These are phyloP conservation scores for Clathrospora elynae DNA, from an alignment of 2,329 filamentous ascomycete genomes.

Conservation along the genomic window DNA sequence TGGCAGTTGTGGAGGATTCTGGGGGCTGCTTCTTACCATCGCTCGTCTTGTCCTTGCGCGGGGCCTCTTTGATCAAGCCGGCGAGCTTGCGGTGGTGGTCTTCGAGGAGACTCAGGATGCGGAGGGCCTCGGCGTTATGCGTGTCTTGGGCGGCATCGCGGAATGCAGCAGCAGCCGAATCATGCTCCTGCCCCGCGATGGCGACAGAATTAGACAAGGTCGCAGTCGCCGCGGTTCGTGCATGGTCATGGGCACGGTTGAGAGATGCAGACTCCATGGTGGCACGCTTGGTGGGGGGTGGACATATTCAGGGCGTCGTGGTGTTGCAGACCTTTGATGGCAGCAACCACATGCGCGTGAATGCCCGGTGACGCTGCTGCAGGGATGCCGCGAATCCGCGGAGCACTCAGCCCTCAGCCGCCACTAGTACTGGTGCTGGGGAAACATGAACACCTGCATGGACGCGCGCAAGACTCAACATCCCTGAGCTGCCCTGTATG, in stretches of 20 bases:
- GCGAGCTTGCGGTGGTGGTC: constrained; percentile 85
- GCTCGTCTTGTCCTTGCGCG: constrained; percentile 36
- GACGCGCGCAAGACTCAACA: too few species aligned
- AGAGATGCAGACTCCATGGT: constrained; percentile 72
- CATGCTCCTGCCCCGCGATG: constrained; percentile 84
- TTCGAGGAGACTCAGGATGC: constrained; percentile 83
- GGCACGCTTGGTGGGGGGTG: background rate
- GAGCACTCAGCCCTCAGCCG: constrained; percentile 5
- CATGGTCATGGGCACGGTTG: constrained; percentile 84
- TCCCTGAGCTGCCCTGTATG: background rate
- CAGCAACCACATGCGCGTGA: constrained; percentile 4
- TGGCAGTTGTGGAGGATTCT: constrained; percentile 17
- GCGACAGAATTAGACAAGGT: constrained; percentile 71
- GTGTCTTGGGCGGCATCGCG: constrained; percentile 78
- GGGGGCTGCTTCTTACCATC: constrained; percentile 13
- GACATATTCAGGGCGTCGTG: constrained; percentile 12
- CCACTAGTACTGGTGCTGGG: too few species aligned
- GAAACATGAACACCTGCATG: too few species aligned
- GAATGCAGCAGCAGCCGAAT: constrained; percentile 86
- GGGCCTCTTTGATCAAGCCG: constrained; percentile 74
- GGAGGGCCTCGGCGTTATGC: constrained; percentile 69
- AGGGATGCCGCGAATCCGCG: constrained; percentile 1
- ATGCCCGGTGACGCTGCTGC: background rate
- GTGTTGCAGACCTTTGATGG: background rate
- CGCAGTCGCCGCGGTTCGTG: constrained; percentile 78